Evolutionary conservation across 495 filamentous ascomycete genomes (phyloP).

Genomic region (Stereocaulon alpinum): DNA sequence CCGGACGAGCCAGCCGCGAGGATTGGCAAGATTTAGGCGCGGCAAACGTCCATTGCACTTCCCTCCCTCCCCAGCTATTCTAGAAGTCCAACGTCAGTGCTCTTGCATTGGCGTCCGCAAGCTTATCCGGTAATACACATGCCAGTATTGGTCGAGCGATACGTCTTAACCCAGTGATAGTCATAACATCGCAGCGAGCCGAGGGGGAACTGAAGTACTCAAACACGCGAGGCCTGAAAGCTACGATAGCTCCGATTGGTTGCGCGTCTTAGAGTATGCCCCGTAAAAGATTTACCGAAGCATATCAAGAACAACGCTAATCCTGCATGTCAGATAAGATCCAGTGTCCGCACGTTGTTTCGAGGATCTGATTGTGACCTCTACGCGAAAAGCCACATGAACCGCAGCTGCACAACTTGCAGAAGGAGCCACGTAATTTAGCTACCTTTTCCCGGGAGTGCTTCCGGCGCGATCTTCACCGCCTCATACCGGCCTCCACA

Average conservation of each 20-base stretch:
- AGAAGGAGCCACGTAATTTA: background rate
- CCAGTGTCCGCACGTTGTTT: background rate
- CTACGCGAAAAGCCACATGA: background rate
- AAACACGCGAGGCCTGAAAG: too few relatives aligned
- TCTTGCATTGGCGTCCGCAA: background rate
- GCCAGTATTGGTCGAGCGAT: background rate
- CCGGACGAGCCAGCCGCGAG: background rate
- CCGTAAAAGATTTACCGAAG: background rate
- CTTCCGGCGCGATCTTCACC: background rate
- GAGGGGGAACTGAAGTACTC: background rate
- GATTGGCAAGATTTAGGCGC: background rate
- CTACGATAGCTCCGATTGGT: too few relatives aligned
- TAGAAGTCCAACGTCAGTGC: background rate
- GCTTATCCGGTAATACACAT: background rate
- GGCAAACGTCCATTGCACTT: background rate
- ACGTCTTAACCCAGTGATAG: background rate
- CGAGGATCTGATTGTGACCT: background rate
- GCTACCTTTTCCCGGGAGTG: background rate
- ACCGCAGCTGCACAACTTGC: background rate
- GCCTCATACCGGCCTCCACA: background rate
- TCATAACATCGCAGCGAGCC: background rate
- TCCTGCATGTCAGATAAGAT: background rate
- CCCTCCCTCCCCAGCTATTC: background rate
- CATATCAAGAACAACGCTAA: background rate
- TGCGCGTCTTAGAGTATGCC: too few relatives aligned